Evolutionary conservation across 805 yeast species (phyloP).

Genomic region (Ogataea pini): DNA sequence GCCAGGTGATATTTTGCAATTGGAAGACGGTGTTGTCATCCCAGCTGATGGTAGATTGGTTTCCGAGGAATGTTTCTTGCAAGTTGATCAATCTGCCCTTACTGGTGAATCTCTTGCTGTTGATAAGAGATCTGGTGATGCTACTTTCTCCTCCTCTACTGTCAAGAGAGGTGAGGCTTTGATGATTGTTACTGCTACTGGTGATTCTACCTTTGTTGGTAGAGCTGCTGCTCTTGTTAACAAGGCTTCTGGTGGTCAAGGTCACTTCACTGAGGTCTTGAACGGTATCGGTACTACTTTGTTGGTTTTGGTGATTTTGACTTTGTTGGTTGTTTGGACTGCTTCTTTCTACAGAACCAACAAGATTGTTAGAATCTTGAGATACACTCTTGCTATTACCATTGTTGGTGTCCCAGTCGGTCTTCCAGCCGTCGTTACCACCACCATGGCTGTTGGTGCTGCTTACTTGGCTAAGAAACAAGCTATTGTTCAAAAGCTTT

Average conservation of each 20-base stretch:
- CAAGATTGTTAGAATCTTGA: slow-evolving; percentile 80
- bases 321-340: slow-evolving; percentile 87
- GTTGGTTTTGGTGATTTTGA: slow-evolving; percentile 82
- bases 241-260: slow-evolving; percentile 89
- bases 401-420: slow-evolving; percentile 98
- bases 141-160: slow-evolving; percentile 87
- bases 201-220: slow-evolving; percentile 95
- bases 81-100: slow-evolving; percentile 94
- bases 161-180: slow-evolving; percentile 95
- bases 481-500: slow-evolving; percentile 94
- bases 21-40: slow-evolving; percentile 91
- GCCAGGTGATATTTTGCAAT: slow-evolving; percentile 91
- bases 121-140: slow-evolving; percentile 87
- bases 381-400: slow-evolving; percentile 93
- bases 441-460: slow-evolving; percentile 99
- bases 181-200: slow-evolving; percentile 93
- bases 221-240: slow-evolving; percentile 96
- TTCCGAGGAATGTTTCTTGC: slow-evolving; percentile 81
- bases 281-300: slow-evolving; percentile 96
- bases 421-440: slow-evolving; percentile 97
- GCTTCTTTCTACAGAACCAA: slow-evolving; percentile 93
- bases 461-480: slow-evolving; percentile 96
- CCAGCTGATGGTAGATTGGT: slow-evolving; percentile 93
- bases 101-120: slow-evolving; percentile 98
- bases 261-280: slow-evolving; percentile 96